Conservation (phyloP, 805 yeast genomes). For the Debaryomyces maramus region DNA sequence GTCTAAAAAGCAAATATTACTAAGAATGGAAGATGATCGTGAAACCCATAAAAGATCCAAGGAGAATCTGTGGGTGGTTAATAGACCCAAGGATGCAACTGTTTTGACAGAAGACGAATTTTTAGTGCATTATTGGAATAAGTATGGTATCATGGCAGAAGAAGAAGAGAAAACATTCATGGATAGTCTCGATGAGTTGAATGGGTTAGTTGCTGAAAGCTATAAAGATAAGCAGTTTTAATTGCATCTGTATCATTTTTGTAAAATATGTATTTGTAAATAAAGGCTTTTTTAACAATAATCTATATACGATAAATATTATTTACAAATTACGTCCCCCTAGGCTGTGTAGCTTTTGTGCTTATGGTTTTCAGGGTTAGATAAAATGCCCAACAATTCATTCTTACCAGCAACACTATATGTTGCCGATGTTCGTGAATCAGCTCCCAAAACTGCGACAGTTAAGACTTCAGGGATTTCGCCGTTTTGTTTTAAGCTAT, state of each 20-base stretch:
- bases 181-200: constrained; percentile 53
- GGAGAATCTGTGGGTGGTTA: constrained; percentile 76
- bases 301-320: neutral
- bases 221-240: constrained; percentile 46
- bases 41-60: constrained; percentile 85
- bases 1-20: constrained; percentile 55
- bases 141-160: constrained; percentile 44
- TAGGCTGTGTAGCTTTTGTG: neutral
- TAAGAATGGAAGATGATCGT: constrained; percentile 89
- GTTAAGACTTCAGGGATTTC: constrained; percentile 52
- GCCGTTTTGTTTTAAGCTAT: constrained; percentile 37
- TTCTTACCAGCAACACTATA: constrained; percentile 69
- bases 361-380: constrained; percentile 10
- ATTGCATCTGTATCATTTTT: neutral
- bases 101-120: constrained; percentile 39
- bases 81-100: constrained; percentile 39
- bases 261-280: neutral
- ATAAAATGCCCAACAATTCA: constrained; percentile 58
- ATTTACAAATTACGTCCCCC: too few species aligned
- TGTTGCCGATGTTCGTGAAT: constrained; percentile 57
- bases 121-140: constrained; percentile 49
- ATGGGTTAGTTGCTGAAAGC: constrained; percentile 53
- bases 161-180: constrained; percentile 45
- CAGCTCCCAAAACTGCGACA: constrained; percentile 49
- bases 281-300: neutral